A percentile compares a stretch with the other conserved stretches of the same genome.
These are phyloP conservation scores for Xylariales sp. DNA, from an alignment of 2,329 filamentous ascomycete genomes.

Conservation along the genomic window DNA sequence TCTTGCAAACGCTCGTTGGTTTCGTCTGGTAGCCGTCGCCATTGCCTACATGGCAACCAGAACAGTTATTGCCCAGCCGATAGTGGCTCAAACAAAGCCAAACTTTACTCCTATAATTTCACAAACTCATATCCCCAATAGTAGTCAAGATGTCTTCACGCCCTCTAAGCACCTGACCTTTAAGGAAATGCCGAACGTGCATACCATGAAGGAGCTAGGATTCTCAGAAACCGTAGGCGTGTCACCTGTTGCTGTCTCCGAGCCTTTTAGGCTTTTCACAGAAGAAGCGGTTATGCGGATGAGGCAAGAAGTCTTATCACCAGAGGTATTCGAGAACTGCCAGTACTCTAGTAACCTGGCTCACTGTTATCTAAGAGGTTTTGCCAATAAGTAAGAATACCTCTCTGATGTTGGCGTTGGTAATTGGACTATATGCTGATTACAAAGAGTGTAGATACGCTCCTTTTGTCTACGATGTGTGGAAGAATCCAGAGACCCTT, in stretches of 20 bases:
- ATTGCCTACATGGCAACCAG: constrained; percentile 43
- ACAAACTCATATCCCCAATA: constrained; percentile 25
- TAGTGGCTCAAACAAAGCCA: constrained; percentile 31
- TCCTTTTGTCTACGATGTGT: constrained; percentile 70
- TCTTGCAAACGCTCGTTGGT: neutral
- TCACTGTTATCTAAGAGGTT: constrained; percentile 55
- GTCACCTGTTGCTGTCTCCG: constrained; percentile 71
- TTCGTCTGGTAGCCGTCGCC: constrained; percentile 12
- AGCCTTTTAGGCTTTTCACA: constrained; percentile 73
- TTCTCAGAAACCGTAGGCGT: constrained; percentile 66
- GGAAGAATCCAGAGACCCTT: constrained; percentile 58
- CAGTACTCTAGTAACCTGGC: constrained; percentile 70
- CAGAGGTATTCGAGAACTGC: constrained; percentile 67
- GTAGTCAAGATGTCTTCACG: constrained; percentile 57
- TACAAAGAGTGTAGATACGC: constrained; percentile 59
- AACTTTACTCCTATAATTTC: constrained; percentile 46
- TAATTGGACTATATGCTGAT: constrained; percentile 27
- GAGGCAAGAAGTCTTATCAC: constrained; percentile 69
- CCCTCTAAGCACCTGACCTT: constrained; percentile 67
- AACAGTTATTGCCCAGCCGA: constrained; percentile 33
- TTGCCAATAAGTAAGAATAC: constrained; percentile 59
- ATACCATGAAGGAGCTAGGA: constrained; percentile 72
- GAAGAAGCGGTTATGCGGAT: constrained; percentile 70
- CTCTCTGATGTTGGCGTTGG: neutral
- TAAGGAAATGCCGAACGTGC: constrained; percentile 60